A percentile compares a stretch with the other conserved stretches of the same genome.
Evolutionary conservation across 768 basidiomycete species (phyloP).

Genomic region (Saitozyma podzolica): DNA sequence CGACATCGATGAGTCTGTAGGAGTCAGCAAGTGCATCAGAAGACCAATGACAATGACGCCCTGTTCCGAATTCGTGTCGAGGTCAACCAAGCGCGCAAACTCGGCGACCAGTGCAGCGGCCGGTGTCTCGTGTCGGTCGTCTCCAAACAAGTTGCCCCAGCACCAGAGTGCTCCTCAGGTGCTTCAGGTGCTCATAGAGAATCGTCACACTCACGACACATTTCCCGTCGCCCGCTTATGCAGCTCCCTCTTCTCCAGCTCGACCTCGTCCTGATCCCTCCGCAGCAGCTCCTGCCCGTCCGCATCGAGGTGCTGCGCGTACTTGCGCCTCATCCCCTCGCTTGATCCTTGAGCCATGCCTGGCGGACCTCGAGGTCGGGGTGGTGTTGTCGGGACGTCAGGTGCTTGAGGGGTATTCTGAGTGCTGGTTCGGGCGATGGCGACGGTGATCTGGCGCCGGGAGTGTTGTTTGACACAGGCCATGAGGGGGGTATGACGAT

Average conservation of each 20-base stretch:
- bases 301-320: constrained; percentile 30
- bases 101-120: no score
- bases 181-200: no score
- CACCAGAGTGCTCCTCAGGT: no score
- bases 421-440: constrained; percentile 7
- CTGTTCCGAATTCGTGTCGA: no score
- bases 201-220: constrained; percentile 7
- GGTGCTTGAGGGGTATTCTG: constrained; percentile 8
- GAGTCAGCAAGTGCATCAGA: no score
- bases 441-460: background rate
- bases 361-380: constrained; percentile 42
- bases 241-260: constrained; percentile 11
- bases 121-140: no score
- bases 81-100: no score
- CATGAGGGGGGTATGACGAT: background rate
- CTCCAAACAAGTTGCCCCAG: no score
- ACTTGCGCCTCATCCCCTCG: constrained; percentile 36
- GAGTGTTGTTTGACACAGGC: background rate
- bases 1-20: constrained; percentile 35
- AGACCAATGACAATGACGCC: no score
- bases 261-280: constrained; percentile 16
- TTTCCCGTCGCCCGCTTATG: constrained; percentile 22
- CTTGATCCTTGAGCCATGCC: constrained; percentile 43
- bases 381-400: constrained; percentile 29
- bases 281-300: constrained; percentile 16